Evolutionary conservation across 2,329 filamentous ascomycete genomes (phyloP).

Genomic region (Ascochyta rabiei): DNA sequence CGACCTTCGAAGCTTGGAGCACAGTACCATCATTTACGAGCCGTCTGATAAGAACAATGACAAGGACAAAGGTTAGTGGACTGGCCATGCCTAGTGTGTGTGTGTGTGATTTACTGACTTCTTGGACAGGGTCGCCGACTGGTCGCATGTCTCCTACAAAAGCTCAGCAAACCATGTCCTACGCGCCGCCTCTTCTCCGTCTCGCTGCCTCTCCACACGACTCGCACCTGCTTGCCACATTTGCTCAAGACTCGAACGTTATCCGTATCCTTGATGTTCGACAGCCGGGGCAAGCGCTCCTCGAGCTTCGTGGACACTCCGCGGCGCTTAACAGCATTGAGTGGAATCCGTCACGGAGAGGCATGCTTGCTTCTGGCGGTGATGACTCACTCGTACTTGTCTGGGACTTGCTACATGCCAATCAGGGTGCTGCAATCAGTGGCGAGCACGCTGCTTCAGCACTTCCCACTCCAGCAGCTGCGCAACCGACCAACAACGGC

Average conservation of each 20-base stretch:
- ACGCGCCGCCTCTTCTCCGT: constrained; percentile 71
- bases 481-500: constrained; percentile 38
- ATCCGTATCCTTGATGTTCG: constrained; percentile 96
- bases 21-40: constrained; percentile 99
- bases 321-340: constrained; percentile 90
- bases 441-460: constrained; percentile 42
- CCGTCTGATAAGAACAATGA: constrained; percentile 79
- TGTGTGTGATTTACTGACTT: constrained; percentile 8
- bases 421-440: constrained; percentile 58
- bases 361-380: constrained; percentile 86
- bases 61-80: constrained; percentile 50
- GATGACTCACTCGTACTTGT: constrained; percentile 91
- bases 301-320: constrained; percentile 89
- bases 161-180: constrained; percentile 74
- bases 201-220: constrained; percentile 93
- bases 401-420: constrained; percentile 85
- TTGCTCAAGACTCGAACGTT: constrained; percentile 88
- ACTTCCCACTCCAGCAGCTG: constrained; percentile 32
- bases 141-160: constrained; percentile 72
- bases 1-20: constrained; percentile 91
- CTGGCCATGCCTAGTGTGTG: neutral
- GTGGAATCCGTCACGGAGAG: constrained; percentile 88
- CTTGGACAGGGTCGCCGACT: constrained; percentile 49
- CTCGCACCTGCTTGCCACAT: constrained; percentile 93
- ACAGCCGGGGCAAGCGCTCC: constrained; percentile 90